Evolutionary conservation across 1,139 yeast genomes (phyloP).

Genomic region (Scheffersomyces parashehatae): DNA sequence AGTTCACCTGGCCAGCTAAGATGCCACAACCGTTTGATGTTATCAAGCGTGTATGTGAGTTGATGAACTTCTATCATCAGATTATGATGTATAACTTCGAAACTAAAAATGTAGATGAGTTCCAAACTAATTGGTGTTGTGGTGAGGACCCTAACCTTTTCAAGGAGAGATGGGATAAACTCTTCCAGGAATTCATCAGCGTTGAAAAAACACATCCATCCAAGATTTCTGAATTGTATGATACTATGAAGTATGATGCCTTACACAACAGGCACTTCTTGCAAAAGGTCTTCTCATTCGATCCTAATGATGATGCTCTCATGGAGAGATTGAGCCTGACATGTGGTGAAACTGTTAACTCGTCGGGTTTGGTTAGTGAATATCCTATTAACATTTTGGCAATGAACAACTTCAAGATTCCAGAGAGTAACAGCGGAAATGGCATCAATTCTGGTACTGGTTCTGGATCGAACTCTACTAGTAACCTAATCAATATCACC

Average conservation of each 20-base stretch:
- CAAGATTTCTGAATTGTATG: constrained; percentile 92
- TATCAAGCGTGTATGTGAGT: constrained; percentile 87
- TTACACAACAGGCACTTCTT: constrained; percentile 89
- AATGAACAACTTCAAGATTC: constrained; percentile 70
- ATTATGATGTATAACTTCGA: constrained; percentile 83
- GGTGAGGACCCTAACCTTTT: constrained; percentile 90
- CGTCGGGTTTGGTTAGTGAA: constrained; percentile 67
- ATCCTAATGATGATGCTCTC: constrained; percentile 52
- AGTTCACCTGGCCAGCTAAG: constrained; percentile 98
- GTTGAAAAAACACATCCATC: constrained; percentile 98
- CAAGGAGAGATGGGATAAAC: constrained; percentile 96
- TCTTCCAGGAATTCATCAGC: constrained; percentile 87
- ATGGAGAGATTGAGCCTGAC: constrained; percentile 32
- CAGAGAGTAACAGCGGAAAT: constrained; percentile 19
- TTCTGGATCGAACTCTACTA: constrained; percentile 25
- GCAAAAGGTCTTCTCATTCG: constrained; percentile 78
- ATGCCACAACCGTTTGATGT: constrained; percentile 98
- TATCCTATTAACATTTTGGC: constrained; percentile 81
- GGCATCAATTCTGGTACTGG: constrained; percentile 7
- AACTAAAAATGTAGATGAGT: constrained; percentile 60
- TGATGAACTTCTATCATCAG: constrained; percentile 88
- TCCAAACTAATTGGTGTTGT: constrained; percentile 93
- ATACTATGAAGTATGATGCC: constrained; percentile 98
- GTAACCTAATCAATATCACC: constrained; percentile 27
- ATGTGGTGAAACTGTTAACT: constrained; percentile 56